Base-by-base conservation (phyloP, 805 yeast genomes). In the Saturnispora diversa region DNA sequence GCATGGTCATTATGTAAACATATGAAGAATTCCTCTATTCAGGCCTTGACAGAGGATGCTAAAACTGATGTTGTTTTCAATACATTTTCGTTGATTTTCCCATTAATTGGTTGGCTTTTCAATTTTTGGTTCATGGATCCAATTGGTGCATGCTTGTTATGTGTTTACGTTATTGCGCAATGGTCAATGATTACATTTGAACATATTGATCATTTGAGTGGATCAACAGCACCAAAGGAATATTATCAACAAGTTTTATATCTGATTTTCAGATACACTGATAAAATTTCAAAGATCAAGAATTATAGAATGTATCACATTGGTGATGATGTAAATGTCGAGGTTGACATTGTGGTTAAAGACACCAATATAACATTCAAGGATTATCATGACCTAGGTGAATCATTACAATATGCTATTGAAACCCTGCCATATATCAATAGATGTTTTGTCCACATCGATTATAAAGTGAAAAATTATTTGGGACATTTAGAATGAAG, bases 31-130 rank as follows among this genome's bases (percentile, higher is more conserved):
- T 72, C 80, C 13, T 76, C 87, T 0, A 80, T 84, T 2, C 81
- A 77, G 52, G 94, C 94, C 0, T 63, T 83, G 41, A 84, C 88
- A 2, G 90, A 82, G 57, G 94, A 84, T 59, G 92, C 92, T 0
- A 66, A 70, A 59, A 83, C 88, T 1, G 94, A 84, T 57, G 72
- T 83, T 24, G 70, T 82, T 3, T 83, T 83, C 66, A 84, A 84
- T 60, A 51, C 69, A 1, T 80, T 80, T 31, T 82, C 92, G 1
- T 68, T 84, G 20, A 45, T 83, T 12, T 80, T 83, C 68, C 94
- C 94, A 0, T 46, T 78, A 0, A 31, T 71, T 1, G 90, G 90
- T 1, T 62, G 67, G 40, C 49, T 55, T n/a, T 56, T 70, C 13
- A 56, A 68, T 15, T 50, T 69, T 13, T 78, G 85, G 80, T 80